phyloP scores from a whole-genome alignment of 768 basidiomycete species.

The Rhodosporidiobolus sp. region DNA sequence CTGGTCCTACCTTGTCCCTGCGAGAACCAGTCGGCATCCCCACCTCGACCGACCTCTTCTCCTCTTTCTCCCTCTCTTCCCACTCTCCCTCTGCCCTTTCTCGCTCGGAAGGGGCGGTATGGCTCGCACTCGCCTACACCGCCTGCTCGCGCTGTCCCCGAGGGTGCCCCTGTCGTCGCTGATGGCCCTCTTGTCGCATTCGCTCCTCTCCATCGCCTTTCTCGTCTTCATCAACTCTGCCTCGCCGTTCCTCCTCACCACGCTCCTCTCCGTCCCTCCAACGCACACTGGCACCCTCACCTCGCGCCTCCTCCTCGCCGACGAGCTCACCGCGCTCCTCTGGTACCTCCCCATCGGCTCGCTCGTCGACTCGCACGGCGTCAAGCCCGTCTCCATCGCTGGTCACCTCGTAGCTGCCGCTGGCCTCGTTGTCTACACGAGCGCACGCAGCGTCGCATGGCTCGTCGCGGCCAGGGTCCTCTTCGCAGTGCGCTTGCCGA shows the following conservation, averaged over 20 bases:
- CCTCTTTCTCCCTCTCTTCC: background rate
- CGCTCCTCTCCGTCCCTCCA: background rate
- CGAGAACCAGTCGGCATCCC: background rate
- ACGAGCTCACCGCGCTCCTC: constrained; percentile 33
- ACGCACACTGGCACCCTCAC: constrained; percentile 1
- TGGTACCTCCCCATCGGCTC: constrained; percentile 31
- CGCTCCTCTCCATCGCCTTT: constrained; percentile 25
- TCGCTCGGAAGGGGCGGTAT: background rate
- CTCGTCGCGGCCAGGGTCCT: constrained; percentile 16
- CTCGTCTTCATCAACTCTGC: constrained; percentile 38
- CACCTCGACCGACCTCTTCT: background rate
- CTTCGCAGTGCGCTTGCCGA: constrained; percentile 20
- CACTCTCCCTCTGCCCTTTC: background rate
- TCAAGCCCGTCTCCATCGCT: background rate
- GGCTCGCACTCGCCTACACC: background rate
- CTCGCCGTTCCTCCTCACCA: constrained; percentile 27
- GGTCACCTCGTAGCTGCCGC: constrained; percentile 17
- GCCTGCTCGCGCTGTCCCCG: constrained; percentile 1
- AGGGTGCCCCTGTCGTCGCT: background rate
- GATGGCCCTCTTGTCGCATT: constrained; percentile 15
- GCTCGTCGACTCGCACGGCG: constrained; percentile 8
- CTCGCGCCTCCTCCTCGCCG: constrained; percentile 30
- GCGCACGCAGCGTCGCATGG: background rate
- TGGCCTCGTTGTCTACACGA: constrained; percentile 10
- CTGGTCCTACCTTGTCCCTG: background rate